Conservation (phyloP, 441 rosid species). For the Bocquillonia castaneifolia region DNA sequence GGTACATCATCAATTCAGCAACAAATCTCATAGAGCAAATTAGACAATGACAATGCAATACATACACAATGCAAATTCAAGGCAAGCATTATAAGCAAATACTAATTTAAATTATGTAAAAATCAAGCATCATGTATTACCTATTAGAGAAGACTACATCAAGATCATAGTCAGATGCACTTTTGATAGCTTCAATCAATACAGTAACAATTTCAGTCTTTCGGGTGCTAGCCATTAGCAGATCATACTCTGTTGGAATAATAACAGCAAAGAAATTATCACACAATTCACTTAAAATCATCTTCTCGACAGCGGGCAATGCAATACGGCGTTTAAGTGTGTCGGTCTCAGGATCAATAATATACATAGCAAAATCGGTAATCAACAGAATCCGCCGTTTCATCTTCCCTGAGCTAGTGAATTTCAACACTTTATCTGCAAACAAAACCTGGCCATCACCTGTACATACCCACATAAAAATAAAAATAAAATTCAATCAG, state of each 20-base stretch:
- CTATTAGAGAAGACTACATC: conserved; percentile 76
- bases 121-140: too few species aligned
- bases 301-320: conserved; percentile 72
- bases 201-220: conserved; percentile 85
- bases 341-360: conserved; percentile 74
- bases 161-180: conserved; percentile 65
- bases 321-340: conserved; percentile 74
- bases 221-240: conserved; percentile 86
- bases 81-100: not conserved
- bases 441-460: conserved; percentile 72
- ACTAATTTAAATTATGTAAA: too few species aligned
- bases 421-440: conserved; percentile 87
- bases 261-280: conserved; percentile 88
- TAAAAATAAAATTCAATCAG: not conserved
- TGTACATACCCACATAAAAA: conserved; percentile 22
- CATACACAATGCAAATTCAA: not conserved
- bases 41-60: not conserved
- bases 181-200: conserved; percentile 70
- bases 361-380: conserved; percentile 78
- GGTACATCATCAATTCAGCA: not conserved
- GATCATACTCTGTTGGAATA: conserved; percentile 86
- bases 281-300: conserved; percentile 71
- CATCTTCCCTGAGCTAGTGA: conserved; percentile 84
- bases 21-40: not conserved
- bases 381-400: conserved; percentile 64